Base-by-base conservation (phyloP, 352 stramenopile species). In the Halophytophthora batemanensis region DNA sequence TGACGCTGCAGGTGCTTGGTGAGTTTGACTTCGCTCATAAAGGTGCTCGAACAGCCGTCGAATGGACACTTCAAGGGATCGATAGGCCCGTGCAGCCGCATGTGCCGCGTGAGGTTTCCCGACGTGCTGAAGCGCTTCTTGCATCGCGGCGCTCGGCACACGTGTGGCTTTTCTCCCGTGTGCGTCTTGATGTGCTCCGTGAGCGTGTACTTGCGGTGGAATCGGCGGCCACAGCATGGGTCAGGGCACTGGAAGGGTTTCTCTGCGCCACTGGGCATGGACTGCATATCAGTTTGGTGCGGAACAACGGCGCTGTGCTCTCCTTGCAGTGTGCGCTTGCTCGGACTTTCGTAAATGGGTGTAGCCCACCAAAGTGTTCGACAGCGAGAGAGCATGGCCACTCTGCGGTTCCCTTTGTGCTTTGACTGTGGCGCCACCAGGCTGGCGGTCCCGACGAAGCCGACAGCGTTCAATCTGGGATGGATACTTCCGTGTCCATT, bases 171-270 rank as follows among this genome's bases (percentile, higher is more conserved):
- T 43, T 81, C 74, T 23, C 71, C 74, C 18, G 66, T 77, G 56
- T 86, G 74, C 0, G 69, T 84, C 62, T 85, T 84, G 39, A 75
- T 68, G 53, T 86, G 75, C 56, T 84, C 72, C 0, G 53, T 68
- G 38, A 82, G 71, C 13, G 75, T 82, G 56, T 81, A 82, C 45
- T 78, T 76, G 52, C 74, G 69, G 36, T 67, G 73, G 61, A 75
- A 77, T 10, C 55, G 52, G 23, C 65, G 53, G 3, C 53, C 43
- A 31, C 61, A 74, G 15, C 43, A 50, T 2, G 44, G 45, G 2
- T 59, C 25, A 15, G 64, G 64, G 28, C 64, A 73, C 15, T 38
- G 21, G 50, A 72, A 72, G 31, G 40, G 45, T 47, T 56, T 54
- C 25, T 52, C 55, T 23, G 59, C 53, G 37, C 7, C 42, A 39